A percentile compares a stretch with the other conserved stretches of the same genome.
phyloP scores from a whole-genome alignment of 495 filamentous ascomycete species.

The Bacidia gigantensis region DNA sequence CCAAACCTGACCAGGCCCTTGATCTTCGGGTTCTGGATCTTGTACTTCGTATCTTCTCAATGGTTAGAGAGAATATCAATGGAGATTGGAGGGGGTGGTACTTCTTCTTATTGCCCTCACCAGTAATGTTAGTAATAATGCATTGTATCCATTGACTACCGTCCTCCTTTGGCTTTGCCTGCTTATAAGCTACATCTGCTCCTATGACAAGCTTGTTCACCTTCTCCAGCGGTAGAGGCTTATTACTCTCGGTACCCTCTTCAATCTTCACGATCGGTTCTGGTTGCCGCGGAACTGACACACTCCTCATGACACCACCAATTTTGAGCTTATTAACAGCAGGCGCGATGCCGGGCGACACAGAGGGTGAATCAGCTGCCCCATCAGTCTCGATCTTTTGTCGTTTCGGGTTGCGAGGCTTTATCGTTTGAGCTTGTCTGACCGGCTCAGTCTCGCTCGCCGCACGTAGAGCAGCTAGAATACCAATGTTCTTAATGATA shows the following conservation, averaged over 20 bases:
- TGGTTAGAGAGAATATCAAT: slow-evolving; percentile 6
- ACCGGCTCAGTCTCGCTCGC: slow-evolving; percentile 43
- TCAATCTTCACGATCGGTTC: slow-evolving; percentile 38
- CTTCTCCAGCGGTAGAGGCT: slow-evolving; percentile 36
- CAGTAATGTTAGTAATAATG: slow-evolving; percentile 67
- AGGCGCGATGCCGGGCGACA: slow-evolving; percentile 39
- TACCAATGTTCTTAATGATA: slow-evolving; percentile 43
- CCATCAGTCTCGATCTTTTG: slow-evolving; percentile 57
- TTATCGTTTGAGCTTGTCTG: slow-evolving; percentile 34
- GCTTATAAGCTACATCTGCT: slow-evolving; percentile 78
- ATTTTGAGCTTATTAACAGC: slow-evolving; percentile 31
- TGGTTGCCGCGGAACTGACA: slow-evolving; percentile 36
- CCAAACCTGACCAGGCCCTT: slow-evolving; percentile 56
- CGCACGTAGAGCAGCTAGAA: slow-evolving; percentile 44
- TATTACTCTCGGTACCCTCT: slow-evolving; percentile 38
- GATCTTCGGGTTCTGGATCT: slow-evolving; percentile 74
- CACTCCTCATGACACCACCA: slow-evolving; percentile 35
- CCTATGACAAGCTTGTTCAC: slow-evolving; percentile 47
- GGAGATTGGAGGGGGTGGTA: slow-evolving; percentile 19
- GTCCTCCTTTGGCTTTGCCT: slow-evolving; percentile 57
- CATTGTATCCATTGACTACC: slow-evolving; percentile 81
- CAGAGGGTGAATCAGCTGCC: slow-evolving; percentile 44
- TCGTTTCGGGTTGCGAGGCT: slow-evolving; percentile 43
- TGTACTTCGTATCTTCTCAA: slow-evolving; percentile 71
- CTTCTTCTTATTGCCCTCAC: slow-evolving; percentile 72